phyloP scores from a whole-genome alignment of 176 grass and related monocot genomes.

The Aegilops tauschii region DNA sequence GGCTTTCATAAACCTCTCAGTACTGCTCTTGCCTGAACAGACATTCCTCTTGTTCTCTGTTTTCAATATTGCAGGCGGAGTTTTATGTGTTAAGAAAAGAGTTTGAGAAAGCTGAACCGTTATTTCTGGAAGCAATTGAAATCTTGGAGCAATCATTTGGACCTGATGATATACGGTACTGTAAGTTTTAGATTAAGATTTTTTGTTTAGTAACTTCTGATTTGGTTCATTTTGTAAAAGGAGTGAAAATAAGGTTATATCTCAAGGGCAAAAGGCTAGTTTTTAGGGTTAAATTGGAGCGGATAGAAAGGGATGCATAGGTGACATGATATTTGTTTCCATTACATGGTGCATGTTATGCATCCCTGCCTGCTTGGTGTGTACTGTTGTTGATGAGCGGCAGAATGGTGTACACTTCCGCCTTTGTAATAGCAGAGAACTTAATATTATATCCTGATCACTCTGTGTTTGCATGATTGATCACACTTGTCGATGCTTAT shows the following conservation, averaged over 20 bases:
- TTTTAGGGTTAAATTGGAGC: neutral
- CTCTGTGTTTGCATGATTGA: constrained; percentile 14
- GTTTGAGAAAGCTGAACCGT: constrained; percentile 67
- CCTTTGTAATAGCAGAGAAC: neutral
- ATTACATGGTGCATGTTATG: neutral
- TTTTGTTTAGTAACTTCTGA: neutral
- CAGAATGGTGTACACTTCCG: neutral
- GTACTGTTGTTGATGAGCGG: neutral
- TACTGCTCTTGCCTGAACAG: neutral
- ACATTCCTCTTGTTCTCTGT: neutral
- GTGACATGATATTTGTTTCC: neutral
- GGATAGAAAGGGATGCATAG: neutral
- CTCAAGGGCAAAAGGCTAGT: no score
- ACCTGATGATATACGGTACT: constrained; percentile 72
- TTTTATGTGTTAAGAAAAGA: constrained; percentile 73
- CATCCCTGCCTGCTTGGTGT: neutral
- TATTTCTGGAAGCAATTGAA: constrained; percentile 88
- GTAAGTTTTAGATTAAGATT: neutral
- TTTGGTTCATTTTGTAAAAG: constrained; percentile 17
- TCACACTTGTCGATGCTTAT: neutral
- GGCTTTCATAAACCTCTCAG: neutral
- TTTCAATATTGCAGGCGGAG: constrained; percentile 67
- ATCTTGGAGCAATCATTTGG: constrained; percentile 86
- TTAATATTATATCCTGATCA: neutral
- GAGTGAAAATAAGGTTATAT: neutral